These are phyloP conservation scores for Globisporangium barbulae DNA, from an alignment of 352 stramenopile genomes.

Conservation along the genomic window DNA sequence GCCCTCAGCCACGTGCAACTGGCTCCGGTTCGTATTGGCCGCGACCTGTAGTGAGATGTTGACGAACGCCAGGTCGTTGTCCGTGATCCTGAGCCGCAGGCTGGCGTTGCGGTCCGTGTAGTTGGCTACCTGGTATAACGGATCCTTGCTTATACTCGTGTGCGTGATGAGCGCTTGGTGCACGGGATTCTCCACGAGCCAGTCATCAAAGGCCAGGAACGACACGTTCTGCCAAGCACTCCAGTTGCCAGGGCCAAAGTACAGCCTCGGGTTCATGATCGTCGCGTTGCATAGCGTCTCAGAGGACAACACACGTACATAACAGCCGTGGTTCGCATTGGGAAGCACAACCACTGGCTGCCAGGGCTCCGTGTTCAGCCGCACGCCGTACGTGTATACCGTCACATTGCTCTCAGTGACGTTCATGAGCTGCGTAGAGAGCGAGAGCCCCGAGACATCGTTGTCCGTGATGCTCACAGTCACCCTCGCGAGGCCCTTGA, in stretches of 20 bases:
- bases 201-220: slow-evolving; percentile 61
- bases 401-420: slow-evolving; percentile 39
- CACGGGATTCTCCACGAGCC: slow-evolving; percentile 45
- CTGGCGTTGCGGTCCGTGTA: slow-evolving; percentile 27
- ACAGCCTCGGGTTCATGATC: slow-evolving; percentile 36
- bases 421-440: slow-evolving; percentile 38
- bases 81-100: slow-evolving; percentile 42
- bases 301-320: slow-evolving; percentile 28
- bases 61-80: slow-evolving; percentile 65
- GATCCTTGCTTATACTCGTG: slow-evolving; percentile 38
- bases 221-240: slow-evolving; percentile 55
- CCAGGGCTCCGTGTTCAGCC: slow-evolving; percentile 69
- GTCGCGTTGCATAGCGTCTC: slow-evolving; percentile 57
- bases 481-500: slow-evolving; percentile 41
- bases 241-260: slow-evolving; percentile 64
- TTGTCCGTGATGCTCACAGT: slow-evolving; percentile 59
- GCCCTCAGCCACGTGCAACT: slow-evolving; percentile 64
- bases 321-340: slow-evolving; percentile 51
- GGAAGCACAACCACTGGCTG: slow-evolving; percentile 41
- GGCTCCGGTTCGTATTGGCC: slow-evolving; percentile 14
- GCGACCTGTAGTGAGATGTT: slow-evolving; percentile 46
- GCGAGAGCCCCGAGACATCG: slow-evolving; percentile 51
- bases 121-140: slow-evolving; percentile 34
- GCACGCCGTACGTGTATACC: slow-evolving; percentile 40
- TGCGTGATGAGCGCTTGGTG: slow-evolving; percentile 55